Conservation (phyloP, 257 asterid genomes). For the Lantana camara region DNA sequence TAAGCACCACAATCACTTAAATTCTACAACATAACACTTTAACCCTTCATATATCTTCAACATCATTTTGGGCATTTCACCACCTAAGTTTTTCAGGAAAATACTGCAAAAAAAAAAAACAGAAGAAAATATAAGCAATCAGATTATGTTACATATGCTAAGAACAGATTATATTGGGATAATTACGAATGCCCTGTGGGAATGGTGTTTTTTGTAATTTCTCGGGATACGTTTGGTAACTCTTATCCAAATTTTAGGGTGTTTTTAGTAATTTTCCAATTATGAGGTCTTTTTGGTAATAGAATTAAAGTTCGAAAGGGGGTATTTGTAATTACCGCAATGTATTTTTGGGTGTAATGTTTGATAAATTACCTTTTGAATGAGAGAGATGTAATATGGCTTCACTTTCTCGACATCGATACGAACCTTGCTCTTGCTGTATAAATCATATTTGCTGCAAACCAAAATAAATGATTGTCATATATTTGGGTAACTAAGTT, state of each 20-base stretch:
- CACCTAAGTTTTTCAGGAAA: constrained; percentile 57
- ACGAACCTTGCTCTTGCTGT: constrained; percentile 79
- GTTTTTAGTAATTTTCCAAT: no score
- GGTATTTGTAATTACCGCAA: no score
- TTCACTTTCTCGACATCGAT: constrained; percentile 70
- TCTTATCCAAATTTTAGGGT: no score
- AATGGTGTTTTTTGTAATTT: no score
- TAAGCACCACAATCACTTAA: neutral
- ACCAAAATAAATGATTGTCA: neutral
- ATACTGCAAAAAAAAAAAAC: constrained; percentile 43
- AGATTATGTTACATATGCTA: neutral
- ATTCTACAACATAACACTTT: neutral
- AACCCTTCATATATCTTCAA: neutral
- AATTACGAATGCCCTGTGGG: no score
- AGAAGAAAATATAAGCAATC: no score
- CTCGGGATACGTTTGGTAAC: no score
- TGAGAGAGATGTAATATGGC: constrained; percentile 78
- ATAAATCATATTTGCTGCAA: constrained; percentile 78
- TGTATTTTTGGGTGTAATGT: neutral
- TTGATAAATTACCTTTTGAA: constrained; percentile 51
- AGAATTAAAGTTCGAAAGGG: no score
- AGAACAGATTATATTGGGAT: no score
- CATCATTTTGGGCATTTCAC: constrained; percentile 30
- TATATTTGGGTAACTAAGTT: no score
- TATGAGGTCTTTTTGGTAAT: no score